These are phyloP conservation scores for Aureobasidium sp. DNA, from an alignment of 2,329 filamentous ascomycete genomes.

Conservation along the genomic window DNA sequence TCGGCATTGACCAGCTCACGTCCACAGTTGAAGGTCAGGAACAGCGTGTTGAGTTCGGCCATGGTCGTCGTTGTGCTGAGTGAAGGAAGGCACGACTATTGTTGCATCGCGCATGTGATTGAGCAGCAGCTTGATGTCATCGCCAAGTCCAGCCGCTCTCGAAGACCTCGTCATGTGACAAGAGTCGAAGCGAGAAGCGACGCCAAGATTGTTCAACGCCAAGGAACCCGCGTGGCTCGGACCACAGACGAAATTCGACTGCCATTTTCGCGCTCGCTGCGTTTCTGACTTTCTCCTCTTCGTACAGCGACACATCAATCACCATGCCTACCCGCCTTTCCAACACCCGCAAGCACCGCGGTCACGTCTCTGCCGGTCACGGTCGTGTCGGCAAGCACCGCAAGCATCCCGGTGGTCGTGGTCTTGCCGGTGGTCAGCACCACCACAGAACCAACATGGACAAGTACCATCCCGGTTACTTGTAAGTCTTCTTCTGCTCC, in stretches of 20 bases:
- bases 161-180: not conserved
- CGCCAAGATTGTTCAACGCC: not conserved
- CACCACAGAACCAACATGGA: constrained; percentile 92
- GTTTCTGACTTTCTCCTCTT: not conserved
- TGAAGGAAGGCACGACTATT: not conserved
- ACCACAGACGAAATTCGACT: constrained; percentile 13
- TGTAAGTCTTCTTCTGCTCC: constrained; percentile 40
- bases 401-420: constrained; percentile 73
- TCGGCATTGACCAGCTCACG: constrained; percentile 62
- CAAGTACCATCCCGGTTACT: constrained; percentile 98
- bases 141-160: not conserved
- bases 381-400: constrained; percentile 99
- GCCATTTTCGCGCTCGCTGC: not conserved
- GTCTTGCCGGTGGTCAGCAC: constrained; percentile 98
- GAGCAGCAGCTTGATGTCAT: not conserved
- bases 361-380: constrained; percentile 96
- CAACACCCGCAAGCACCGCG: constrained; percentile 81
- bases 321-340: constrained; percentile 68
- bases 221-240: not conserved
- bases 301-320: constrained; percentile 26
- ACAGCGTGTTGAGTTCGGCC: constrained; percentile 58
- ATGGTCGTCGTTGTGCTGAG: constrained; percentile 8
- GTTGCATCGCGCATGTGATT: constrained; percentile 2
- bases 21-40: constrained; percentile 86
- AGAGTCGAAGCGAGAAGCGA: not conserved